Evolutionary conservation across 2,329 filamentous ascomycete species (phyloP).

Genomic region (Huntiella omanensis): DNA sequence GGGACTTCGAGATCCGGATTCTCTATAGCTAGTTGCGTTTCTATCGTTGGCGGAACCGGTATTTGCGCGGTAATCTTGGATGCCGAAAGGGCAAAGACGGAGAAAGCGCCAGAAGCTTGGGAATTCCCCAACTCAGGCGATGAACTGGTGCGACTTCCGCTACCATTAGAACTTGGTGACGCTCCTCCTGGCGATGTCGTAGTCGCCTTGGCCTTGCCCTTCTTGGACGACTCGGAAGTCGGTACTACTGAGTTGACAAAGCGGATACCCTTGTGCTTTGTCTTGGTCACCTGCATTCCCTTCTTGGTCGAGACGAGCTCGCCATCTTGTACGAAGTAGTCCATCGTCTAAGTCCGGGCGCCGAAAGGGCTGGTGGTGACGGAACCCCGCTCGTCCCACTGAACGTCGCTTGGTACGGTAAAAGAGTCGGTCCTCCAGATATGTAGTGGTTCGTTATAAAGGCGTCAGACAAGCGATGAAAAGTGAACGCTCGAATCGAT

Average conservation of each 20-base stretch:
- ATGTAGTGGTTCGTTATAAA: too few species aligned
- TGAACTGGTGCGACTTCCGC: not conserved
- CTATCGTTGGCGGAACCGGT: conserved; percentile 4
- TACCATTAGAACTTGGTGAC: not conserved
- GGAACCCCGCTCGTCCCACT: too few species aligned
- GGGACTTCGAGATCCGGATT: conserved; percentile 2
- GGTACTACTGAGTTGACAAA: conserved; percentile 21
- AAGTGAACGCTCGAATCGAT: too few species aligned
- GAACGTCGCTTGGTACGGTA: too few species aligned
- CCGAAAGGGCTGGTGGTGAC: not conserved
- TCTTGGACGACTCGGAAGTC: conserved; percentile 2
- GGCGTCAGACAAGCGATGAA: too few species aligned
- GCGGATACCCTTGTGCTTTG: conserved; percentile 21
- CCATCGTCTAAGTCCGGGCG: conserved; percentile 18
- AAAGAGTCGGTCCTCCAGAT: too few species aligned
- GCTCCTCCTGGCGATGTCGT: not conserved
- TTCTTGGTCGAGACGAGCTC: conserved; percentile 21
- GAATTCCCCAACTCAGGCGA: not conserved
- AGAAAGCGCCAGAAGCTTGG: conserved; percentile 5
- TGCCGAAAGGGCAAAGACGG: conserved; percentile 9
- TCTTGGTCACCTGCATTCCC: conserved; percentile 22
- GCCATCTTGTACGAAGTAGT: conserved; percentile 21
- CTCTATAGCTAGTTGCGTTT: not conserved
- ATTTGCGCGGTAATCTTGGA: conserved; percentile 4
- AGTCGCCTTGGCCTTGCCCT: not conserved